phyloP scores from a whole-genome alignment of 2,329 filamentous ascomycete species.

The Hirsutella rhossiliensis region DNA sequence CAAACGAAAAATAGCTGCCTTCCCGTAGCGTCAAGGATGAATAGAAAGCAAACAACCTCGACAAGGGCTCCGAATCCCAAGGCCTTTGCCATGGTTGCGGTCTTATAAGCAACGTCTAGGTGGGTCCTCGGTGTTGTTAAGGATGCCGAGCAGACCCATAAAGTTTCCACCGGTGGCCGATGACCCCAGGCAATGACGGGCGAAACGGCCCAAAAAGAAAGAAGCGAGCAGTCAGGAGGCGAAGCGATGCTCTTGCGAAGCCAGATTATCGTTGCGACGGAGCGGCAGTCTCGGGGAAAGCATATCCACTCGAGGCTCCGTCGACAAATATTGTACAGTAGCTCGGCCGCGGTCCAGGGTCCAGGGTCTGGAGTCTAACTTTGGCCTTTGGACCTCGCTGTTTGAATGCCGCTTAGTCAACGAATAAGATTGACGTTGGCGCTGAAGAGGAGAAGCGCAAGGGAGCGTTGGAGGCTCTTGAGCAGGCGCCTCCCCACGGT shows the following conservation, averaged over 20 bases:
- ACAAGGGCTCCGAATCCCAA: neutral
- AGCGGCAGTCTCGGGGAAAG: too few species aligned
- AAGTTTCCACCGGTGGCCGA: neutral
- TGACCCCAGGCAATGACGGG: neutral
- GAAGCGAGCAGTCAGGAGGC: too few species aligned
- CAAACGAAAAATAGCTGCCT: too few species aligned
- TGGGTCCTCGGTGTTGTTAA: neutral
- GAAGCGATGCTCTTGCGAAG: too few species aligned
- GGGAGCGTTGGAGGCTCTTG: too few species aligned
- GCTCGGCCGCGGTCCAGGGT: neutral
- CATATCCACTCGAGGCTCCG: too few species aligned
- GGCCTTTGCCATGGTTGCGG: neutral
- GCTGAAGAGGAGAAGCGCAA: too few species aligned
- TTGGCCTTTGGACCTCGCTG: neutral
- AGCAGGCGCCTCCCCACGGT: too few species aligned
- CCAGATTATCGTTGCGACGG: too few species aligned
- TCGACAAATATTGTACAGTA: neutral
- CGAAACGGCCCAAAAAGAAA: too few species aligned
- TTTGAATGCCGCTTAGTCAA: neutral
- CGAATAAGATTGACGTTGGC: neutral
- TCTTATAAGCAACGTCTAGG: neutral
- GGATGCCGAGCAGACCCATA: neutral
- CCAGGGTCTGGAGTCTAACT: neutral
- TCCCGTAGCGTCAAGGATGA: too few species aligned
- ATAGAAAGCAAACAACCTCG: too few species aligned